Conservation (phyloP, 2,329 filamentous ascomycete genomes). For the Alternaria postmessia region DNA sequence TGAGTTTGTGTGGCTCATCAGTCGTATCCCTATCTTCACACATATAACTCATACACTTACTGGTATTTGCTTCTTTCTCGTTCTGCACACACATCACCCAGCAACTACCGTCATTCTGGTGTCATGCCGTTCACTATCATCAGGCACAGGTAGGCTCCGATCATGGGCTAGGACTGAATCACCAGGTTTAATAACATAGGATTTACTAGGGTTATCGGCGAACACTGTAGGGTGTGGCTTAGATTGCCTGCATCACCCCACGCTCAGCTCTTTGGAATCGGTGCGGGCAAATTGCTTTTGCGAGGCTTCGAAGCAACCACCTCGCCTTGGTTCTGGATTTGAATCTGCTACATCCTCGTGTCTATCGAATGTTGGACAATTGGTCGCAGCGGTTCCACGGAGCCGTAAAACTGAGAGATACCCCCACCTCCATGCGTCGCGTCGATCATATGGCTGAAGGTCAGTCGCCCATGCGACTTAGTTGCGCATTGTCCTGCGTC, state of each 20-base stretch:
- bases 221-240: neutral
- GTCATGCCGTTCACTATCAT: neutral
- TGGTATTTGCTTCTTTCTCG: slow-evolving; percentile 22
- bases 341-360: slow-evolving; percentile 10
- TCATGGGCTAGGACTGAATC: slow-evolving; percentile 2
- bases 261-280: neutral
- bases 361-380: slow-evolving; percentile 11
- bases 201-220: neutral
- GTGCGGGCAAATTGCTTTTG: slow-evolving; percentile 6
- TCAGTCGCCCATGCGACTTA: slow-evolving; percentile 8
- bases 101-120: neutral
- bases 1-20: slow-evolving; percentile 15
- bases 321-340: neutral
- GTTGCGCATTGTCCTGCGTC: slow-evolving; percentile 8
- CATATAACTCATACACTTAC: slow-evolving; percentile 8
- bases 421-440: slow-evolving; percentile 9
- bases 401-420: neutral
- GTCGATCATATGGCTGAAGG: slow-evolving; percentile 18
- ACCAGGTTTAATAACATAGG: neutral
- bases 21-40: slow-evolving; percentile 13
- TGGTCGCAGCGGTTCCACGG: slow-evolving; percentile 10
- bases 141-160: slow-evolving; percentile 2
- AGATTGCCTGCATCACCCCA: slow-evolving; percentile 1
- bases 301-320: neutral
- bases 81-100: neutral